phyloP scores from a whole-genome alignment of 202 grass and related monocot species.

The Miscanthus sacchariflorus region DNA sequence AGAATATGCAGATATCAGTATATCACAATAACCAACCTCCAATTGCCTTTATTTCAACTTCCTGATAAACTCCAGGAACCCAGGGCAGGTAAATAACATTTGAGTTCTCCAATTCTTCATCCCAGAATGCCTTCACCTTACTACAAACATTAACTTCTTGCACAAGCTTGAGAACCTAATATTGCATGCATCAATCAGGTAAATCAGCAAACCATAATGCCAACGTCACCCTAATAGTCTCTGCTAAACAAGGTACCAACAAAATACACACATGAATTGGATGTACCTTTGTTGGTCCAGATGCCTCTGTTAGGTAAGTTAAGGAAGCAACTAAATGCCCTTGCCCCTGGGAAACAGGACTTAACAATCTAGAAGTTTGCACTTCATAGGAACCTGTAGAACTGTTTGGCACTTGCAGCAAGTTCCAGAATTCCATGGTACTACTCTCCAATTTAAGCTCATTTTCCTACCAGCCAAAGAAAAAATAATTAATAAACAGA shows the following conservation, averaged over 20 bases:
- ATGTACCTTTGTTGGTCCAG: slow-evolving; percentile 72
- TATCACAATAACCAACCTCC: slow-evolving; percentile 70
- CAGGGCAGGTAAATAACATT: slow-evolving; percentile 78
- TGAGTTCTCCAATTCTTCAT: slow-evolving; percentile 55
- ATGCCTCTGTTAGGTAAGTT: slow-evolving; percentile 59
- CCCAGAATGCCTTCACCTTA: slow-evolving; percentile 83
- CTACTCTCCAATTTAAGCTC: slow-evolving; percentile 78
- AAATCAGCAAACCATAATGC: slow-evolving; percentile 50
- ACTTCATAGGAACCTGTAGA: slow-evolving; percentile 43
- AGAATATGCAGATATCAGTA: slow-evolving; percentile 47
- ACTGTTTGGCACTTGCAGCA: slow-evolving; percentile 53
- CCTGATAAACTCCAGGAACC: slow-evolving; percentile 84
- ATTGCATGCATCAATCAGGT: slow-evolving; percentile 40
- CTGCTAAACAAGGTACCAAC: slow-evolving; percentile 38
- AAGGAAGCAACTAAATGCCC: slow-evolving; percentile 72
- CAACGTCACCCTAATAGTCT: slow-evolving; percentile 20
- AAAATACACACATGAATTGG: slow-evolving; percentile 25
- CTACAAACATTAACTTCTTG: slow-evolving; percentile 95
- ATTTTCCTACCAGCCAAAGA: slow-evolving; percentile 70
- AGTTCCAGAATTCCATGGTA: slow-evolving; percentile 76
- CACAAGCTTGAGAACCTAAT: slow-evolving; percentile 76
- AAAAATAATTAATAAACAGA: slow-evolving; percentile 47
- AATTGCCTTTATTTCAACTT: slow-evolving; percentile 73
- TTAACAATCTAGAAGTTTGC: slow-evolving; percentile 80
- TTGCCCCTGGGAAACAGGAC: slow-evolving; percentile 74